Conservation (phyloP, 2,329 filamentous ascomycete species). For the Ilyonectria destructans region DNA sequence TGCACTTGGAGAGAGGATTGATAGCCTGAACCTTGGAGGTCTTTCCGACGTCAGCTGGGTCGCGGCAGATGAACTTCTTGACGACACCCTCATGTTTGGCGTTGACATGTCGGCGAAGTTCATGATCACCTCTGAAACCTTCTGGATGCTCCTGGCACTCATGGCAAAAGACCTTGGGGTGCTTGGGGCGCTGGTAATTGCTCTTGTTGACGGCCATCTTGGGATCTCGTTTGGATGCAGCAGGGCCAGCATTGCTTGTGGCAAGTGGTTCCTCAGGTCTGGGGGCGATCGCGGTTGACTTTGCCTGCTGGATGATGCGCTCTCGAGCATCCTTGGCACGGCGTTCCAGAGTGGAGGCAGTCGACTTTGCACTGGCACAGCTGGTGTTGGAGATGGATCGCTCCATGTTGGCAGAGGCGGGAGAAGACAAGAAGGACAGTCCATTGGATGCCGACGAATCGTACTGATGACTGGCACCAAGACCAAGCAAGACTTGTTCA, state of each 20-base stretch:
- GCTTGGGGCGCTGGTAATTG: conserved; percentile 74
- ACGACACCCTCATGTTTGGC: conserved; percentile 74
- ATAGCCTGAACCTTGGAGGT: conserved; percentile 66
- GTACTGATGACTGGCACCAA: conserved; percentile 59
- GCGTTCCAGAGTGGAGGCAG: conserved; percentile 59
- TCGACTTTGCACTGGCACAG: conserved; percentile 61
- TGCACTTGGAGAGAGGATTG: conserved; percentile 84
- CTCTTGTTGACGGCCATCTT: conserved; percentile 63
- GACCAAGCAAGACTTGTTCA: conserved; percentile 55
- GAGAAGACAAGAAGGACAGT: conserved; percentile 48
- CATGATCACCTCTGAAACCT: conserved; percentile 83
- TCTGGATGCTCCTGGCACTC: neutral
- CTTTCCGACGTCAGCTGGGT: conserved; percentile 65
- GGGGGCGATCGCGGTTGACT: conserved; percentile 60
- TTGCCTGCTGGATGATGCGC: conserved; percentile 63
- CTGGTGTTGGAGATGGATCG: conserved; percentile 65
- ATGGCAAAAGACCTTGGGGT: conserved; percentile 67
- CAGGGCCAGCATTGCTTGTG: conserved; percentile 20
- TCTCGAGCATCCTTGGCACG: conserved; percentile 66
- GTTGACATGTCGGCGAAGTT: conserved; percentile 79
- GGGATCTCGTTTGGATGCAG: conserved; percentile 55
- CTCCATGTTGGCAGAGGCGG: conserved; percentile 60
- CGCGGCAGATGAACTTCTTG: conserved; percentile 73
- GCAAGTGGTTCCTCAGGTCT: conserved; percentile 56
- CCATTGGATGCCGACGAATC: conserved; percentile 49